A percentile compares a stretch with the other conserved stretches of the same genome.
These are phyloP conservation scores for Amoeboradix gromovi DNA, from an alignment of 371 early-diverging fungal genomes.

Conservation along the genomic window DNA sequence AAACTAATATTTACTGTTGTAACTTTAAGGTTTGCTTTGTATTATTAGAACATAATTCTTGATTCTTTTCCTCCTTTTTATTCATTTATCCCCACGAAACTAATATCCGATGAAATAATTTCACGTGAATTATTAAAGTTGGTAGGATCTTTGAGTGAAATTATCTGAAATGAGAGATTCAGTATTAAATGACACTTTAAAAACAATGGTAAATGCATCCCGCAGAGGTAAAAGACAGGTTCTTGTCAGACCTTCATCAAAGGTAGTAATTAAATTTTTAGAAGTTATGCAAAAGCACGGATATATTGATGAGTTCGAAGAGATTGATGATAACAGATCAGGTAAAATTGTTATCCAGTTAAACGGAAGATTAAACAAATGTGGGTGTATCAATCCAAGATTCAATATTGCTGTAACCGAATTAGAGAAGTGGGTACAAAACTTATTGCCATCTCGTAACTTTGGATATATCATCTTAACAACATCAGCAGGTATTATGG, in stretches of 20 bases:
- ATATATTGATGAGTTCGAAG: conserved; percentile 97
- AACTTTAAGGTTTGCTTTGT: no score
- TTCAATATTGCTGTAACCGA: conserved; percentile 85
- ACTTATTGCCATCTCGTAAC: conserved; percentile 96
- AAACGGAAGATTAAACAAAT: conserved; percentile 97
- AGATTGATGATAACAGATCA: conserved; percentile 91
- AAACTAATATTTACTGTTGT: no score
- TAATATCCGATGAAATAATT: no score
- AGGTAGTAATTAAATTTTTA: conserved; percentile 91
- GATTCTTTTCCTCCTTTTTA: no score
- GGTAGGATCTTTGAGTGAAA: neutral
- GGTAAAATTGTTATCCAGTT: conserved; percentile 97
- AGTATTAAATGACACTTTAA: conserved; percentile 56
- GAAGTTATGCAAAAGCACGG: conserved; percentile 97
- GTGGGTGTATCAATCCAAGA: conserved; percentile 97
- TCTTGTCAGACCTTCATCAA: conserved; percentile 75
- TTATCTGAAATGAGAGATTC: neutral
- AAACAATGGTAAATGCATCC: conserved; percentile 97
- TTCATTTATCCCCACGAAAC: no score
- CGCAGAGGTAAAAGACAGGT: conserved; percentile 93
- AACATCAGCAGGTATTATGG: conserved; percentile 97
- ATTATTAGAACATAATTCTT: no score
- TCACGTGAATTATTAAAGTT: no score
- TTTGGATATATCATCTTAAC: conserved; percentile 91
- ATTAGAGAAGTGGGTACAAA: conserved; percentile 88